Evolutionary conservation across 2,329 filamentous ascomycete species (phyloP).

Genomic region (Colletotrichum sp.): DNA sequence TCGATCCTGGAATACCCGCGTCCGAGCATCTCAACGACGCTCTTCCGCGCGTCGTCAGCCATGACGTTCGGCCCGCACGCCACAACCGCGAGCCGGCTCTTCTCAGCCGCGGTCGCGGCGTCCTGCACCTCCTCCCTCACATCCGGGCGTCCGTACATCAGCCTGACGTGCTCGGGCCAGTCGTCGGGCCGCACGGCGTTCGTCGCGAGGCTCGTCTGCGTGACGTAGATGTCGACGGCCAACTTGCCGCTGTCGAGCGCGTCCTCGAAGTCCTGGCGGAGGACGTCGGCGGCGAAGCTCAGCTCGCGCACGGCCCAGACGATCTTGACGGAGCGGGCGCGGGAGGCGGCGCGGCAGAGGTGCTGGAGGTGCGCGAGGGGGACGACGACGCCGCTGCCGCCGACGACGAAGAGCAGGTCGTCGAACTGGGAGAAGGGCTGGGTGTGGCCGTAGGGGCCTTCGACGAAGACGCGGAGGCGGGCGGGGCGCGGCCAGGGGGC

Average conservation of each 20-base stretch:
- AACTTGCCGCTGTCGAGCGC: constrained; percentile 32
- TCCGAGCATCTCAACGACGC: constrained; percentile 36
- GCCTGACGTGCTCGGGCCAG: constrained; percentile 21
- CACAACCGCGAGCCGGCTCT: constrained; percentile 42
- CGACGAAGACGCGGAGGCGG: constrained; percentile 41
- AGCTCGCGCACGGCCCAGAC: constrained; percentile 50
- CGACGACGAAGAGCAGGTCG: constrained; percentile 46
- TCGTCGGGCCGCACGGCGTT: constrained; percentile 1
- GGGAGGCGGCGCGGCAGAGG: constrained; percentile 25
- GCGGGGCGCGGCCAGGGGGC: constrained; percentile 27
- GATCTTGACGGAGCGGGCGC: constrained; percentile 33
- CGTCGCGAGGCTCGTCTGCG: constrained; percentile 16
- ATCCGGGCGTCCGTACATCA: constrained; percentile 35
- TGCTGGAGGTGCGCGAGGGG: constrained; percentile 42
- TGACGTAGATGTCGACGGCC: constrained; percentile 41
- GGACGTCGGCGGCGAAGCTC: constrained; percentile 38
- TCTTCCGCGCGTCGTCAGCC: constrained; percentile 46
- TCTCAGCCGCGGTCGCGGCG: constrained; percentile 23
- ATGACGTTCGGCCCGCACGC: constrained; percentile 50
- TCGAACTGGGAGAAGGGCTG: constrained; percentile 42
- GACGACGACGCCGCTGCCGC: constrained; percentile 50
- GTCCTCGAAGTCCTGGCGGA: constrained; percentile 36
- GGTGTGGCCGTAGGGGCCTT: constrained; percentile 50
- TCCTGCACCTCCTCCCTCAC: constrained; percentile 34
- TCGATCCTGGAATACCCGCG: constrained; percentile 33